Conservation (phyloP, 2,329 filamentous ascomycete species). For the Colletotrichum siamense region DNA sequence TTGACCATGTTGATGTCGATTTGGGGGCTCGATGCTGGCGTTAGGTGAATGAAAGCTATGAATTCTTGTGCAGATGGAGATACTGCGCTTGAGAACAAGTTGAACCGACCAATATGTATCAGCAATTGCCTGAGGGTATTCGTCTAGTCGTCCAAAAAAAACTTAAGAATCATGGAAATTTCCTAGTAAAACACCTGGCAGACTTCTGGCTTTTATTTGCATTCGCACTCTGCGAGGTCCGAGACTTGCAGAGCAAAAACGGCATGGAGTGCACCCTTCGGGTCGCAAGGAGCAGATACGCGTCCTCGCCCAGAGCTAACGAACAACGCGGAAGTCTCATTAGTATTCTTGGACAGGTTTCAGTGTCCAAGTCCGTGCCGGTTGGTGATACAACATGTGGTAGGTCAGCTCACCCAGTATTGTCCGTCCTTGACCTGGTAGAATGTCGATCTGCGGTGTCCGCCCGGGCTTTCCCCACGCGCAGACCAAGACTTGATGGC, state of each 20-base stretch:
- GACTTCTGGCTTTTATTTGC: slow-evolving; percentile 2
- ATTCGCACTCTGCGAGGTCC: not conserved
- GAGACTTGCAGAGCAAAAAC: not conserved
- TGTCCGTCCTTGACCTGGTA: slow-evolving; percentile 1
- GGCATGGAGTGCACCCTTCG: not conserved
- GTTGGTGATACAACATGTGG: slow-evolving; percentile 7
- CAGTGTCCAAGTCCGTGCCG: slow-evolving; percentile 17
- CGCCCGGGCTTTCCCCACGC: slow-evolving; percentile 21
- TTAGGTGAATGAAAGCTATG: not conserved
- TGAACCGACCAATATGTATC: not conserved
- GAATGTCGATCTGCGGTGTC: slow-evolving; percentile 7
- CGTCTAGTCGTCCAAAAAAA: not conserved
- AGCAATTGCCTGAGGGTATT: not conserved
- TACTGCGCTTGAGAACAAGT: not conserved
- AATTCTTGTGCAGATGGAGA: not conserved
- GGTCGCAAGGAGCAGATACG: not conserved
- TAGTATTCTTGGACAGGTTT: slow-evolving; percentile 13
- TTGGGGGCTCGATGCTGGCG: not conserved
- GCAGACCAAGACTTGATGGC: not conserved
- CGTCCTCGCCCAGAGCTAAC: not conserved
- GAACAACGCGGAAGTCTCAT: not conserved
- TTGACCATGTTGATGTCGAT: slow-evolving; percentile 45
- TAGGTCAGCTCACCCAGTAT: not conserved
- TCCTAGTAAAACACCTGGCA: not conserved
- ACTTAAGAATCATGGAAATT: not conserved